Conservation (phyloP, 108 stramenopile species). For the Stephanodiscus triporus region DNA sequence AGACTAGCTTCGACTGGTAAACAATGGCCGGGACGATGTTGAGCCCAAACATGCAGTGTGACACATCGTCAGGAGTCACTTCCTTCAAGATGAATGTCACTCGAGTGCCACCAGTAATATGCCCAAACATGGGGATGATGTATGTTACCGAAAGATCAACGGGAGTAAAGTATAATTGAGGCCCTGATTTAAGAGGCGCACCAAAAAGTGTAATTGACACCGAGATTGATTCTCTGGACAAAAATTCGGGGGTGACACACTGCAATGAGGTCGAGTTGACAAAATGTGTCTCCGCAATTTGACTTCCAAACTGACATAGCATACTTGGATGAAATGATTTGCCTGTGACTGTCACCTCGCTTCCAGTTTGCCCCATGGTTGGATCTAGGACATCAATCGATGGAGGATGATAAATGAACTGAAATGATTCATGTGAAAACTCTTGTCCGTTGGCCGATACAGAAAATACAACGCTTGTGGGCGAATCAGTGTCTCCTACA, state of each 20-base stretch:
- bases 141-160: slow-evolving; percentile 15
- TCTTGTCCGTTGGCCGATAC: slow-evolving; percentile 17
- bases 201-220: not conserved
- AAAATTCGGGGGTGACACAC: slow-evolving; percentile 5
- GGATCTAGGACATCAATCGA: slow-evolving; percentile 20
- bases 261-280: slow-evolving; percentile 25
- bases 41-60: slow-evolving; percentile 29
- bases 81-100: slow-evolving; percentile 12
- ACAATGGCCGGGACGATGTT: slow-evolving; percentile 7
- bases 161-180: slow-evolving; percentile 1
- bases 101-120: slow-evolving; percentile 23
- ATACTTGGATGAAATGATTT: slow-evolving; percentile 24
- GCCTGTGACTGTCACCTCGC: slow-evolving; percentile 27
- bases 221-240: slow-evolving; percentile 1
- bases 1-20: not conserved
- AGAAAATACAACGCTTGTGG: slow-evolving; percentile 21
- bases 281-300: slow-evolving; percentile 9
- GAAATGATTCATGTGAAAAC: slow-evolving; percentile 26
- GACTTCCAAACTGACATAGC: slow-evolving; percentile 14
- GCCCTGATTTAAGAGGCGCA: not conserved
- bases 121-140: slow-evolving; percentile 28
- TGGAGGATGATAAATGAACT: slow-evolving; percentile 29
- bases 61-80: not conserved
- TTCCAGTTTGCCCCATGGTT: slow-evolving; percentile 16
- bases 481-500: not conserved